Percentiles rank a stretch among this genome's conserved stretches.
phyloP scores from a whole-genome alignment of 805 yeast genomes.

The Ogataea methylovora region DNA sequence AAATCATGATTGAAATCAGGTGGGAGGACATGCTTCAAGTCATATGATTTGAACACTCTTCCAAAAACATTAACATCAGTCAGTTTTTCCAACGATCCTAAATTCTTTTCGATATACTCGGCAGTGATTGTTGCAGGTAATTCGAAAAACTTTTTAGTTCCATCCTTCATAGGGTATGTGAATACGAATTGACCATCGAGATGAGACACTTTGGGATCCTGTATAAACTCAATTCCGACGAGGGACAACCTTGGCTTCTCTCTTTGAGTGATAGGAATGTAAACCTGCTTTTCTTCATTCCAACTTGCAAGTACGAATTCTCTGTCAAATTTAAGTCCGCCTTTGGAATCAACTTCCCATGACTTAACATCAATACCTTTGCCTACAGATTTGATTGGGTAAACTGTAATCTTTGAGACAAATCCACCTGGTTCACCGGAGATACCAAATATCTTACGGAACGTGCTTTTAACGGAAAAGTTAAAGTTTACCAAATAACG shows the following conservation, averaged over 20 bases:
- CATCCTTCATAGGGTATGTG: slow-evolving; percentile 7
- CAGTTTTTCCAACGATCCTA: slow-evolving; percentile 3
- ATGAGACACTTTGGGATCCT: slow-evolving; percentile 1
- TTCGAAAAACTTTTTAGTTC: slow-evolving; percentile 3
- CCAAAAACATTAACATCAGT: slow-evolving; percentile 1
- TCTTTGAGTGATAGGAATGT: slow-evolving; percentile 10
- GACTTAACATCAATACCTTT: slow-evolving; percentile 16
- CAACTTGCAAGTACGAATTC: slow-evolving; percentile 16
- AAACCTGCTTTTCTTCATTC: slow-evolving; percentile 6
- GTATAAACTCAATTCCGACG: slow-evolving; percentile 6
- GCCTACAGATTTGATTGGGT: slow-evolving; percentile 23
- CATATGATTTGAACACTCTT: neutral
- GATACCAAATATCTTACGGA: neutral
- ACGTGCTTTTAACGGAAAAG: neutral
- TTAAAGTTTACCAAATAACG: neutral
- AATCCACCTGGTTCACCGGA: slow-evolving; percentile 16
- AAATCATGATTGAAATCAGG: slow-evolving; percentile 10
- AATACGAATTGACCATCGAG: slow-evolving; percentile 10
- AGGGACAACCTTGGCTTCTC: slow-evolving; percentile 8
- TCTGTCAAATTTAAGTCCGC: slow-evolving; percentile 20
- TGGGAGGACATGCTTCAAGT: slow-evolving; percentile 13
- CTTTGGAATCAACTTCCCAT: slow-evolving; percentile 21
- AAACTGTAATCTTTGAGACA: slow-evolving; percentile 17
- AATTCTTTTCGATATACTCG: slow-evolving; percentile 7
- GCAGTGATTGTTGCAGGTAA: slow-evolving; percentile 14